A percentile compares a stretch with the other conserved stretches of the same genome.
Evolutionary conservation across 805 yeast genomes (phyloP).

Genomic region (Candida ascalaphidarum): DNA sequence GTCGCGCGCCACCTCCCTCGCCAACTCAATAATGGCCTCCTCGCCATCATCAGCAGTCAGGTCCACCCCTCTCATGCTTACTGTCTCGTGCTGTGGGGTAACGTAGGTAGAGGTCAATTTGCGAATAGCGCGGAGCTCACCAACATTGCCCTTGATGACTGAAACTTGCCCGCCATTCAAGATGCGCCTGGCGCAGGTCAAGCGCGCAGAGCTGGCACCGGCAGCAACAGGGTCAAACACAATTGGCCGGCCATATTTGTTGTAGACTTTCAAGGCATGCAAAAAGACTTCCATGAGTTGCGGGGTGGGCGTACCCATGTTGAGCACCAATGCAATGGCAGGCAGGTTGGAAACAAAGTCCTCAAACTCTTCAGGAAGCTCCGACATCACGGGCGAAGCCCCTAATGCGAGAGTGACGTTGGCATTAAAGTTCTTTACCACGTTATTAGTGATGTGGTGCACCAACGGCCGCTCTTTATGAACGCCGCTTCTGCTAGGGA

Average conservation of each 20-base stretch:
- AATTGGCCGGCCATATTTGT: slow-evolving; percentile 47
- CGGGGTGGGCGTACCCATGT: slow-evolving; percentile 65
- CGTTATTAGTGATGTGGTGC: slow-evolving; percentile 83
- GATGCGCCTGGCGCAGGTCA: slow-evolving; percentile 36
- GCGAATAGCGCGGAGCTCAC: slow-evolving; percentile 67
- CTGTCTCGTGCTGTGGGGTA: background rate
- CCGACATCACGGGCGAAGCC: slow-evolving; percentile 87
- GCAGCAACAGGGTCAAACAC: slow-evolving; percentile 91
- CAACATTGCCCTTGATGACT: slow-evolving; percentile 78
- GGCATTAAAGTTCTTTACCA: slow-evolving; percentile 85
- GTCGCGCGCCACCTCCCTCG: slow-evolving; percentile 39
- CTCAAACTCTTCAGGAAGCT: slow-evolving; percentile 53
- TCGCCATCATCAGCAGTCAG: slow-evolving; percentile 14
- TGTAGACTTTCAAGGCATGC: slow-evolving; percentile 52
- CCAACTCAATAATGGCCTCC: slow-evolving; percentile 28
- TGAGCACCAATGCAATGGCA: slow-evolving; percentile 50
- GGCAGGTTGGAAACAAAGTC: slow-evolving; percentile 52
- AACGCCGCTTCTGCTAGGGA: no score
- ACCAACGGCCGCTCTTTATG: slow-evolving; percentile 46
- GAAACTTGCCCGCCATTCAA: slow-evolving; percentile 50
- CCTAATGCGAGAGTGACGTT: slow-evolving; percentile 79
- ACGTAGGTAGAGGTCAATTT: slow-evolving; percentile 17
- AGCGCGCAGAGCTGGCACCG: slow-evolving; percentile 66
- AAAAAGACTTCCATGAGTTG: slow-evolving; percentile 33
- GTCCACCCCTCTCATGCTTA: slow-evolving; percentile 70